Evolutionary conservation across 2,329 filamentous ascomycete genomes (phyloP), one percentile per base, ranked within the genome.

Genomic region (Ophiostoma perfectum): DNA sequence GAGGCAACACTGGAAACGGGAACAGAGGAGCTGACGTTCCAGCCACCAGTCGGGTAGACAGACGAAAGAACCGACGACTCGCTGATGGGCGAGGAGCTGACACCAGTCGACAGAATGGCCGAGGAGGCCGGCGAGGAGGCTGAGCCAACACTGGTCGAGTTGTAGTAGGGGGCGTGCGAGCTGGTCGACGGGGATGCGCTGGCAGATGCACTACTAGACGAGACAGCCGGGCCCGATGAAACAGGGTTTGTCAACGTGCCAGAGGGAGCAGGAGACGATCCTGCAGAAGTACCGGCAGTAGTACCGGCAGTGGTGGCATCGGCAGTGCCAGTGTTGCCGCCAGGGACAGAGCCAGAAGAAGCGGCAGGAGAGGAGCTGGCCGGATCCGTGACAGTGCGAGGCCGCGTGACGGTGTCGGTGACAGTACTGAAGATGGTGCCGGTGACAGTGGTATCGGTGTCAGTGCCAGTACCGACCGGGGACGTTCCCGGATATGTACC

Each of bases 81-180:
- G 27, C 27, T 27, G 27, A 27, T 27, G 27, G 27, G 27, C 27
- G 27, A 27, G 27, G 27, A 27, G 63, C 42, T 64, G 18, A 18
- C 41, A 47, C 41, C 63, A 11, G 42, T 44, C 63, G 63, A 64
- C 63, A 27, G 63, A n/a, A 36, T 27, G 4, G 62, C 62, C 8
- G 62, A 64, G 4, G 63, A 64, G 47, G 41, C 42, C n/a, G 63
- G 5, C n/a, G 60, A 16, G 38, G 60, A 63, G 38, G 14, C 36
- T 14, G 16, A n/a, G 12, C 4, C 38, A 7, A 42, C 58, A 36
- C 38, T 41, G 16, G 58, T 62, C 12, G 58, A 62, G 58, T 62
- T 62, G 38, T 41, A 62, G 38, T 41, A 62, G 38, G 58, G 58
- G 6, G 16, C 60, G 60, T 18, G 60, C 60, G 38, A 63, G 38